These are phyloP conservation scores for Nakazawaea peltata DNA, from an alignment of 805 yeast species.

Conservation along the genomic window DNA sequence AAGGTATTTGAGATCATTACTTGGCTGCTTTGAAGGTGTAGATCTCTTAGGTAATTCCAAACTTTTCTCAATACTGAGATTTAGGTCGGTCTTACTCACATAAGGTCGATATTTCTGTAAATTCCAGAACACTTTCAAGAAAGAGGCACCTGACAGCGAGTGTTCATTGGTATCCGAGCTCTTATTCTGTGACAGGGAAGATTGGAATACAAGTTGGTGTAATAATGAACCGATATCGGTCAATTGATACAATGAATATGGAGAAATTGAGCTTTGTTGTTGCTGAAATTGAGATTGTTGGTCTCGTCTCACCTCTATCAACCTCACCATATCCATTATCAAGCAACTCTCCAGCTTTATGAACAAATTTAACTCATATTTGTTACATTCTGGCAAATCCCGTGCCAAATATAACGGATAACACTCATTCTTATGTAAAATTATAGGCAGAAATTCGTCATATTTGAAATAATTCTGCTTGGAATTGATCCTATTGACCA, in stretches of 20 bases:
- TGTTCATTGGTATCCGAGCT: too few species aligned
- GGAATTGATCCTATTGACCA: slow-evolving; percentile 4
- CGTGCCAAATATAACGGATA: slow-evolving; percentile 9
- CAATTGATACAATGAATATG: too few species aligned
- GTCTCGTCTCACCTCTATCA: slow-evolving; percentile 10
- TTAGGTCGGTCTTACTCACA: slow-evolving; percentile 10
- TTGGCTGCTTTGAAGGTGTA: background rate
- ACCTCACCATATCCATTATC: slow-evolving; percentile 13
- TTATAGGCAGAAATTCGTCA: slow-evolving; percentile 10
- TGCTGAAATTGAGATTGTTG: too few species aligned
- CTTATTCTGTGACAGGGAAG: too few species aligned
- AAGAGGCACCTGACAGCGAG: too few species aligned
- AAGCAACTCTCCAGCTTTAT: slow-evolving; percentile 15
- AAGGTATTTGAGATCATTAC: background rate
- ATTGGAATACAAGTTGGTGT: too few species aligned
- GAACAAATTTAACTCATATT: slow-evolving; percentile 13
- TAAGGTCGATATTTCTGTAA: slow-evolving; percentile 13
- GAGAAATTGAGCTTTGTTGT: too few species aligned
- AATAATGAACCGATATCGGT: too few species aligned
- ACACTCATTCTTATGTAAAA: slow-evolving; percentile 2
- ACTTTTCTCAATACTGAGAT: background rate
- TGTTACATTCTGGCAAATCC: slow-evolving; percentile 13
- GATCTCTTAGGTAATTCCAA: background rate
- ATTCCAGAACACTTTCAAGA: slow-evolving; percentile 1
- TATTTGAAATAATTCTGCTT: slow-evolving; percentile 4